Evolutionary conservation across 805 yeast species (phyloP), one percentile per base, ranked within the genome.

Genomic region (Wickerhamomyces chambardii): DNA sequence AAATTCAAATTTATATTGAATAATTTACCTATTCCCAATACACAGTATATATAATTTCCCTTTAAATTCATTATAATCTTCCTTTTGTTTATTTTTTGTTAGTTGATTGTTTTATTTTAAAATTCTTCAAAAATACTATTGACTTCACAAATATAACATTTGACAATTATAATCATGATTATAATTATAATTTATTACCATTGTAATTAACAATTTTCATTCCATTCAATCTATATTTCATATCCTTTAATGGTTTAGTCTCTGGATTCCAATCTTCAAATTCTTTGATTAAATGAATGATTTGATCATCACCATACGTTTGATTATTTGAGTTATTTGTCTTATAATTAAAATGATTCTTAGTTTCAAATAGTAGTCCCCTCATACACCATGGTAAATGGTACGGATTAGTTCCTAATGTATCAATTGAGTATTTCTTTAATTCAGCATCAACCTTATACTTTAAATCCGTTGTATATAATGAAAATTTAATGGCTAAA

Each of bases 331-430:
- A n/a, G n/a, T n/a, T n/a, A n/a, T n/a, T n/a, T n/a, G n/a, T n/a
- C n/a, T n/a, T n/a, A n/a, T n/a, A 12, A 24, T 14, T 24, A 5
- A 24, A 14, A 42, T 64, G 69, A 41, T 55, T 65, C 38, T 68
- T 70, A 0, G 79, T 69, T 35, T 79, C 95, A 43, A 74, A 78
- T 22, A 87, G 58, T 30, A 90, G 61, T 0, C 96, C 95, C 30
- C 95, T 63, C 61, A 87, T 73, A 48, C 94, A 83, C 96, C 97
- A 90, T 2, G 97, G 97, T 28, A 90, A 60, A 39, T 82, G 76
- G 50, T 73, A 90, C 0, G 96, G 96, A 55, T 90, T 89, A 19
- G 73, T 63, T 2, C 85, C 86, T 15, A 81, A 58, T 41, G 73
- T 72, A 7, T 84, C 76, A 28, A 84, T 66, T 33, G 73, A 74